A percentile compares a stretch with the other conserved stretches of the same genome.
Evolutionary conservation across 73 alveolate genomes (phyloP).

Genomic region (Paramecium primaurelia): DNA sequence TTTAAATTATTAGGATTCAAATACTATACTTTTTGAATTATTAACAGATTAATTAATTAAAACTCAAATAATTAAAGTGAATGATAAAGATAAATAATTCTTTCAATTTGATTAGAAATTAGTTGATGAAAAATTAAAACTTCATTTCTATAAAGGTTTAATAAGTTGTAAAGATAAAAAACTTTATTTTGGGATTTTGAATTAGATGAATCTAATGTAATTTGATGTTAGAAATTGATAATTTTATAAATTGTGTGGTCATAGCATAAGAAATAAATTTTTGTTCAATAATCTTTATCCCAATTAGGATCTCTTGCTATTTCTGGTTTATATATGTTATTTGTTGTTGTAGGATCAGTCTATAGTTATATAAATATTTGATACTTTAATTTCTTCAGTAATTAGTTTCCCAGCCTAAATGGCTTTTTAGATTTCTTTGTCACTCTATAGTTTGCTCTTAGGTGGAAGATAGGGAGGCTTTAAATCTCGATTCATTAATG

Average conservation of each 20-base stretch:
- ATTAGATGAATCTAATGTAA: not conserved
- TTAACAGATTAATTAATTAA: not conserved
- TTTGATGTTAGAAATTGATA: not conserved
- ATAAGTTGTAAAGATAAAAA: not conserved
- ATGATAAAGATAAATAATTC: not conserved
- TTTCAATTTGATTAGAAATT: not conserved
- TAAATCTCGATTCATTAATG: slow-evolving; percentile 16
- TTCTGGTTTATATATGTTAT: slow-evolving; percentile 11
- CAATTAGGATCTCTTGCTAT: slow-evolving; percentile 51
- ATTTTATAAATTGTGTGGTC: not conserved
- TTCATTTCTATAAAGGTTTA: not conserved
- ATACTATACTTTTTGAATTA: not conserved
- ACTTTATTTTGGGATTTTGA: not conserved
- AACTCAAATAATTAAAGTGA: not conserved
- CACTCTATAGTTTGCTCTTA: slow-evolving; percentile 14
- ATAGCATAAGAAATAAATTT: slow-evolving; percentile 14
- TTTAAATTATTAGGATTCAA: not conserved
- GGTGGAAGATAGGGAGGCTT: slow-evolving; percentile 49
- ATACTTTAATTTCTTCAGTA: slow-evolving; percentile 42
- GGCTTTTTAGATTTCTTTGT: slow-evolving; percentile 43
- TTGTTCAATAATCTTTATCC: slow-evolving; percentile 53
- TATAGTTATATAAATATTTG: not conserved
- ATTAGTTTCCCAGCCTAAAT: not conserved
- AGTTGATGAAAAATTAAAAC: not conserved
- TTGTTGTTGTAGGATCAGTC: not conserved